Evolutionary conservation across 495 filamentous ascomycete species (phyloP), one percentile per base, ranked within the genome.

Genomic region (Aspergillus saccharolyticus): DNA sequence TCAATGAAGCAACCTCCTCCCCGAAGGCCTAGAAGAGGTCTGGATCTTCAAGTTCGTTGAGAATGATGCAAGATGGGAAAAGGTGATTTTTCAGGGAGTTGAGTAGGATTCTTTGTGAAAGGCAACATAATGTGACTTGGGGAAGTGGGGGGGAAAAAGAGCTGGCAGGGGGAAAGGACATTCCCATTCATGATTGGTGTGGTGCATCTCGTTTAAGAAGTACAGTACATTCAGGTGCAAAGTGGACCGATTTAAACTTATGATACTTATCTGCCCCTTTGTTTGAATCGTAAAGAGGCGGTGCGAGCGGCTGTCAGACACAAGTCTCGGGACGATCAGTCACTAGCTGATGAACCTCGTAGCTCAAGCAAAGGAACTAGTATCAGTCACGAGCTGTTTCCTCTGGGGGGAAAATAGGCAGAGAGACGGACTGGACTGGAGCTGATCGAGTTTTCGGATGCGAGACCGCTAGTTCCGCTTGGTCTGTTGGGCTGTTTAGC

Each of bases 221-320:
- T 39, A 39, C 33, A 39, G 33, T 39, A 39, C 33, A 39, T 39
- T 45, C 25, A 43, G 44, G 17, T n/a, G 4, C 18, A 22, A 48
- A 56, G 30, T 17, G n/a, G n/a, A n/a, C n/a, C n/a, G n/a, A n/a
- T n/a, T n/a, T n/a, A n/a, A 17, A 15, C 51, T 55, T 53, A 44
- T 42, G 10, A 52, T 51, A 46, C 15, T 43, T 53, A 45, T 57
- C 49, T 60, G 55, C 49, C 55, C 59, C 47, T 59, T 57, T 63
- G 45, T 51, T 60, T 54, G 43, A 42, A 42, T 28, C 21, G 8
- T n/a, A 28, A 49, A n/a, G 24, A 17, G 49, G 33, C 5, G 20
- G 52, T 42, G 5, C 33, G 33, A 39, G 33, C 33, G 33, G 33
- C 33, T 39, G 33, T 39, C 33, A 28, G 47, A 28, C 47, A n/a